A percentile compares a stretch with the other conserved stretches of the same genome.
phyloP scores from a whole-genome alignment of 305 asterid species.

The Coffea humblotiana region DNA sequence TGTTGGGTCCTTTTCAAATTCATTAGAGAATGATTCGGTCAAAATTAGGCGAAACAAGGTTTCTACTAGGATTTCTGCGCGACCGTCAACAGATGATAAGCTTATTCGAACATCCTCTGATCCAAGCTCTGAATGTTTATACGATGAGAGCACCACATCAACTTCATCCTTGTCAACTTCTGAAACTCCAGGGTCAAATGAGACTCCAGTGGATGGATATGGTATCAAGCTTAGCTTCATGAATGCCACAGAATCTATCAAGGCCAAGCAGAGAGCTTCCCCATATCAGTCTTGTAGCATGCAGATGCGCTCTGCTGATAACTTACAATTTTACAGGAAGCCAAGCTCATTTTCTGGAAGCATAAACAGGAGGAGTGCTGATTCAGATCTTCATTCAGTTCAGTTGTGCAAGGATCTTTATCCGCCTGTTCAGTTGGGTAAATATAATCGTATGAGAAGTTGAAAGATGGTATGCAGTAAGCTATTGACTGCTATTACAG shows the following conservation, averaged over 20 bases:
- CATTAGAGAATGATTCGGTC: slow-evolving; percentile 42
- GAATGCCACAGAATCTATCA: slow-evolving; percentile 63
- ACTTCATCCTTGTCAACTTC: slow-evolving; percentile 67
- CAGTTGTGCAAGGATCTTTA: slow-evolving; percentile 76
- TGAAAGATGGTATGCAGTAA: not conserved
- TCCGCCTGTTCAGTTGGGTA: slow-evolving; percentile 35
- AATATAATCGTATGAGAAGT: slow-evolving; percentile 11
- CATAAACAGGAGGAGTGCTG: slow-evolving; percentile 62
- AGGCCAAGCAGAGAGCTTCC: slow-evolving; percentile 64
- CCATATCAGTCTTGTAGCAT: slow-evolving; percentile 25
- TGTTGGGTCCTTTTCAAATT: slow-evolving; percentile 36
- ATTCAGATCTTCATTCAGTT: slow-evolving; percentile 58
- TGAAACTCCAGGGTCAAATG: slow-evolving; percentile 43
- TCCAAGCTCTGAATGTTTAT: slow-evolving; percentile 49
- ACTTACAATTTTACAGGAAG: slow-evolving; percentile 36
- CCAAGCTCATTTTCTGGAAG: slow-evolving; percentile 66
- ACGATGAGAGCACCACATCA: slow-evolving; percentile 67
- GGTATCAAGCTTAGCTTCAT: slow-evolving; percentile 56
- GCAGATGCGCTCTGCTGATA: slow-evolving; percentile 62
- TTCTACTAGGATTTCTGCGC: slow-evolving; percentile 45
- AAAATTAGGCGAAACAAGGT: slow-evolving; percentile 42
- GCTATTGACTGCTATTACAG: not conserved
- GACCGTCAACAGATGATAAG: slow-evolving; percentile 47
- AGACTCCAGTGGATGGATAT: slow-evolving; percentile 26
- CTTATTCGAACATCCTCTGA: slow-evolving; percentile 50